Evolutionary conservation across 2,329 filamentous ascomycete species (phyloP).

Genomic region (Tolypocladium album): DNA sequence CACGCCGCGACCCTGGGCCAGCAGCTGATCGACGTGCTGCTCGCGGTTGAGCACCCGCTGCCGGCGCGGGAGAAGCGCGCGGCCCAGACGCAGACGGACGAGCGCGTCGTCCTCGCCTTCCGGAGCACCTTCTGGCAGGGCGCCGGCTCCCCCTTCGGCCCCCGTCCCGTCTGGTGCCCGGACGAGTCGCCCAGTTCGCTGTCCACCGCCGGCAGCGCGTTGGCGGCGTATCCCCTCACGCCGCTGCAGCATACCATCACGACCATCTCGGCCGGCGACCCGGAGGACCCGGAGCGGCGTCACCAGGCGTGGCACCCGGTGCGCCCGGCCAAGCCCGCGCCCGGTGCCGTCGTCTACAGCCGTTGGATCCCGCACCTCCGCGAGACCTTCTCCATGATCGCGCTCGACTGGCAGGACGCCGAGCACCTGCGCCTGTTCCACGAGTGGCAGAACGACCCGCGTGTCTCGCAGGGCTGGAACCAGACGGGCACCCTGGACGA

Average conservation of each 20-base stretch:
- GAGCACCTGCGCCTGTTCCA: constrained; percentile 64
- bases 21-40: constrained; percentile 34
- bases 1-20: constrained; percentile 21
- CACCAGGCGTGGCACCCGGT: constrained; percentile 58
- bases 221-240: constrained; percentile 36
- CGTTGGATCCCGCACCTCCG: constrained; percentile 66
- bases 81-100: constrained; percentile 11
- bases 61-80: constrained; percentile 18
- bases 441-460: constrained; percentile 74
- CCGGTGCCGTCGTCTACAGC: constrained; percentile 63
- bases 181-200: constrained; percentile 28
- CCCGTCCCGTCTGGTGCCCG: constrained; percentile 51
- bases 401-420: constrained; percentile 53
- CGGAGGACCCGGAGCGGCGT: constrained; percentile 25
- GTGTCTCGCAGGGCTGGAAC: constrained; percentile 72
- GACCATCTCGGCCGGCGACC: constrained; percentile 25
- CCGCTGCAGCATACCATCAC: constrained; percentile 36
- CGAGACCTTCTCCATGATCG: constrained; percentile 70
- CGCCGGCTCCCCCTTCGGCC: constrained; percentile 55
- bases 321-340: constrained; percentile 59
- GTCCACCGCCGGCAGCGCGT: constrained; percentile 18
- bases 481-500: constrained; percentile 66
- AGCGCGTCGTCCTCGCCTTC: constrained; percentile 30
- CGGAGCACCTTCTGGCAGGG: constrained; percentile 59
- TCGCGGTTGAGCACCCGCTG: constrained; percentile 38